Evolutionary conservation across 345 rosid genomes (phyloP).

Genomic region (Populus davidiana): DNA sequence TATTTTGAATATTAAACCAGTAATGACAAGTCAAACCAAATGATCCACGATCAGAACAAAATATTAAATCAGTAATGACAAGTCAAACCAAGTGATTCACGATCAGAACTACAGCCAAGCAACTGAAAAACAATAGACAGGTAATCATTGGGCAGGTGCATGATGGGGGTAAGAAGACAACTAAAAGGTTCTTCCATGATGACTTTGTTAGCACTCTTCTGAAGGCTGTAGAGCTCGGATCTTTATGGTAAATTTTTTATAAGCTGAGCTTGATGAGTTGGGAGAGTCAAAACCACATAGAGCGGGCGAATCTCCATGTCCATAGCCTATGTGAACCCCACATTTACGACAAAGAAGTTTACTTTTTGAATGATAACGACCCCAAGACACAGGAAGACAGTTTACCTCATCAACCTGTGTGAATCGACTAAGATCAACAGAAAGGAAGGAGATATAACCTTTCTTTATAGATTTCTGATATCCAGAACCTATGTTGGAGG

Average conservation of each 20-base stretch:
- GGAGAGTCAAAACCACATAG: conserved; percentile 56
- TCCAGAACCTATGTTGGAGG: conserved; percentile 41
- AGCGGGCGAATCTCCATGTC: conserved; percentile 47
- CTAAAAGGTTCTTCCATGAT: conserved; percentile 42
- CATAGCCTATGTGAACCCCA: conserved; percentile 61
- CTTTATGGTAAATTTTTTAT: conserved; percentile 50
- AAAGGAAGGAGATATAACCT: conserved; percentile 41
- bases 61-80: conserved; percentile 66
- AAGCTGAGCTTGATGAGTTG: conserved; percentile 34
- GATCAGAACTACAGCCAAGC: conserved; percentile 45
- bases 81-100: conserved; percentile 73
- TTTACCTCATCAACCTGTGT: conserved; percentile 59
- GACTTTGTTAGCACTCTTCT: conserved; percentile 36
- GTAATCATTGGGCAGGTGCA: conserved; percentile 71
- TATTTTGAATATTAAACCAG: conserved; percentile 65
- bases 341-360: conserved; percentile 67
- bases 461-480: conserved; percentile 44
- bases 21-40: conserved; percentile 71
- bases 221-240: conserved; percentile 53
- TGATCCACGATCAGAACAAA: conserved; percentile 51
- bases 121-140: conserved; percentile 53
- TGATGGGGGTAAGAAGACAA: conserved; percentile 34
- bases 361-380: conserved; percentile 40
- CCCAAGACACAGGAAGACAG: conserved; percentile 49
- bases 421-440: conserved; percentile 60